These are phyloP conservation scores for Solanum hybrid DNA, from an alignment of 305 asterid species.

Conservation along the genomic window DNA sequence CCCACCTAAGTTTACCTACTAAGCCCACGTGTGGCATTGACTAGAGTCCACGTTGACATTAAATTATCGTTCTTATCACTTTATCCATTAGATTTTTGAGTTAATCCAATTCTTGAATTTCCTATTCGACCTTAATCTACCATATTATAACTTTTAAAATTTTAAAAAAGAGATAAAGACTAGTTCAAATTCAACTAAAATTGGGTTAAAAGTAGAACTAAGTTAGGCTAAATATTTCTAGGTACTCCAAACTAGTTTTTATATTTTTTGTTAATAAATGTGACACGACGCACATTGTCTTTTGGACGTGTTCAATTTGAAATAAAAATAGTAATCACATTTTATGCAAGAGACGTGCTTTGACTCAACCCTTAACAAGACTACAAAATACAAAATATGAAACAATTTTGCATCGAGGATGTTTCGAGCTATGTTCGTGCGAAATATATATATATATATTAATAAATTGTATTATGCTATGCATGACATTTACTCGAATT, in stretches of 20 bases:
- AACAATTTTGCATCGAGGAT: not conserved
- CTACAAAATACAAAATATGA: not conserved
- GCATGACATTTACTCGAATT: not conserved
- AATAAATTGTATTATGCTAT: not conserved
- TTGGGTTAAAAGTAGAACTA: not conserved
- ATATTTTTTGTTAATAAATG: not conserved
- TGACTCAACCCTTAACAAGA: not conserved
- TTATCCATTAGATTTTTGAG: not conserved
- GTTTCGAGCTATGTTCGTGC: not conserved
- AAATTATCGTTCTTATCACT: not conserved
- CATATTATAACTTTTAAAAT: not conserved
- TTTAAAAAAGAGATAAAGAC: not conserved
- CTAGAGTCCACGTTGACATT: constrained; percentile 7
- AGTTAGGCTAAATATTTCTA: not conserved
- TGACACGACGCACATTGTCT: not conserved
- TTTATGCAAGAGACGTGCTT: not conserved
- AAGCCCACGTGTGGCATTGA: constrained; percentile 11
- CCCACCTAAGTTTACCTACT: constrained; percentile 1
- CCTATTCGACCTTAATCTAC: not conserved
- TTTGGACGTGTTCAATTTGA: not conserved
- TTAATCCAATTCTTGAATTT: not conserved
- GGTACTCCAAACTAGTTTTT: not conserved
- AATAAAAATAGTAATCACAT: not conserved
- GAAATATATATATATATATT: not conserved
- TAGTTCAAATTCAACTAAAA: not conserved